Evolutionary conservation across 176 grass and related monocot genomes (phyloP), one percentile per base, ranked within the genome.

Genomic region (Aegilops umbellulata): DNA sequence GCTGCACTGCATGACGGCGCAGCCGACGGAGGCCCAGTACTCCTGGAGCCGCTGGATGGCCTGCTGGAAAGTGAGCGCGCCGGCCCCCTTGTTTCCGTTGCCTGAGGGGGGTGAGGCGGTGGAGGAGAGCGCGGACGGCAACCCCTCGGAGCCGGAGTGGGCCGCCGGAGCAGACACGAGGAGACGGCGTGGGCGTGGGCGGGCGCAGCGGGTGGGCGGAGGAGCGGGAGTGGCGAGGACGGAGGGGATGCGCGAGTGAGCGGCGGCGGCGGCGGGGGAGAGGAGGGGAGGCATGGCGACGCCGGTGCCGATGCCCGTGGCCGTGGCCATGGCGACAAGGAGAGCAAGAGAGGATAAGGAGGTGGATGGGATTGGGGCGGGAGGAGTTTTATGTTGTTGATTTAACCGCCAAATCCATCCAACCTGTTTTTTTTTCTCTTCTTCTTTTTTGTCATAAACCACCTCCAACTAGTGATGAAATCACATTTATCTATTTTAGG

Each of bases 21-120:
- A 98, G 15, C 93, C 96, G 5, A 98, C 91, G 9, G 96, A 98
- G 86, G 93, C 96, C 96, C 96, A 98, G 68, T 95, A 98, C 53
- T 98, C 93, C 96, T 98, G 95, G 68, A 98, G 95, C n/a, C 93
- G 89, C 84, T 98, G 95, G 71, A 98, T 94, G 68, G 93, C 95
- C 90, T 98, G 95, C 81, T 95, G 95, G 80, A 98, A 95, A 27
- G 95, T 98, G 19, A 98, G 87, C 19, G 84, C 89, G 44, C 23
- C 42, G 41, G 6, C 23, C 7, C 23, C 39, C 41, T 49, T 51
- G 13, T 1, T 75, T 0, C 41, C 41, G 41, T 24, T 6, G 14
- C 39, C 39, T 0, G 38, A 42, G 22, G 22, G 3, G n/a, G 69
- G 23, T 1, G 36, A 44, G 12, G 38, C 17, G 81, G 57, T 10